Evolutionary conservation across 1,284 basidiomycete genomes (phyloP), one percentile per base, ranked within the genome.

Genomic region (Flammula alnicola): DNA sequence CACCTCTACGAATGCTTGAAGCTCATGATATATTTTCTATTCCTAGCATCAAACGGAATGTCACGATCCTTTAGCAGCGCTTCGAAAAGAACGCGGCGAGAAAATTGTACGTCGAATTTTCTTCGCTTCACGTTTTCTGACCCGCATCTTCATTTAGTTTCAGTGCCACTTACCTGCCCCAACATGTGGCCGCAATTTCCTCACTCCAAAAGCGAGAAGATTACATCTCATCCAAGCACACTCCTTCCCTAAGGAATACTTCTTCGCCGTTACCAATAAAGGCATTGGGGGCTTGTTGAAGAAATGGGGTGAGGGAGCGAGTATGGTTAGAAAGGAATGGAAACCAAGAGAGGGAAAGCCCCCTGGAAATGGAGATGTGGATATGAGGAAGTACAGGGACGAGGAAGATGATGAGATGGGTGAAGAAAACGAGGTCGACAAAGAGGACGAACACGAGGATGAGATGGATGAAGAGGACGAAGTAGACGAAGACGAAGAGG

Each of bases 231-330:
- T 95, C 44, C 78, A 86, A 61, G 81, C 77, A 14, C 93, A 96
- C 62, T 78, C 77, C 33, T 96, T 88, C 62, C 93, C 93, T 1
- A 86, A 88, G 64, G 80, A 93, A 59, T 95, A 86, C 68, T 95
- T 91, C 69, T 95, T 95, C 66, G 81, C 85, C 17, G 86, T 95
- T 35, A 93, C 90, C 7, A 92, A 93, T 66, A 92, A 91, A 65
- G 93, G 93, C 17, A 82, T 95, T 6, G 89, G 88, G 7, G 87
- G 84, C 1, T 69, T 91, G 16, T 64, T 91, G 51, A 79, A 80
- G 63, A 80, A 72, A 60, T 91, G 88, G 87, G 89, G 89, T 8
- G 87, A 88, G 55, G 89, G 88, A 8, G 89, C 80, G 6, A 91
- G 87, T 61, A 73, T 92, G 70, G 74, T 91, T 46, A 73, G 89